These are phyloP conservation scores for Aspergillus ustus DNA, from an alignment of 2,329 filamentous ascomycete species.

Conservation along the genomic window DNA sequence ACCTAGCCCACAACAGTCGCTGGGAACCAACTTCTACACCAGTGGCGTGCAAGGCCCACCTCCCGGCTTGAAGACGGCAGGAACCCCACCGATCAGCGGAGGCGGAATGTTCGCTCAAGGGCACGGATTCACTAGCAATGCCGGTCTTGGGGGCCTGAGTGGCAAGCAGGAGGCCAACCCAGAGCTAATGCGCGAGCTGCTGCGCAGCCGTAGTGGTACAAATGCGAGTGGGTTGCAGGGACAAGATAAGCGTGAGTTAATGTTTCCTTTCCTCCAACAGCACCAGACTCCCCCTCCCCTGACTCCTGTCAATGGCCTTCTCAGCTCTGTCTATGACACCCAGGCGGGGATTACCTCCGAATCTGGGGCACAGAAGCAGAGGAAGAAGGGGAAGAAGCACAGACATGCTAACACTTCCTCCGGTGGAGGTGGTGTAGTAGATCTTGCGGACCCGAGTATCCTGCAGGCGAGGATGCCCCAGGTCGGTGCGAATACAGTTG, in stretches of 20 bases:
- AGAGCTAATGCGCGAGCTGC: conserved; percentile 80
- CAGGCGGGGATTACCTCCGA: conserved; percentile 88
- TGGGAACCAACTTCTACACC: conserved; percentile 75
- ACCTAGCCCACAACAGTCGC: conserved; percentile 43
- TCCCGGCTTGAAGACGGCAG: conserved; percentile 91
- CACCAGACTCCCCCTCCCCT: conserved; percentile 87
- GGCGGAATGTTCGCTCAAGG: conserved; percentile 88
- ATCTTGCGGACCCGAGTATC: conserved; percentile 99
- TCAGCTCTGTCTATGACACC: conserved; percentile 88
- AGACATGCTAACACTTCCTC: conserved; percentile 99
- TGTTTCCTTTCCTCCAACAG: conserved; percentile 89
- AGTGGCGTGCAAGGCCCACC: conserved; percentile 89
- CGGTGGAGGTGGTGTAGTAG: conserved; percentile 98
- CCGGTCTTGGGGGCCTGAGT: conserved; percentile 64
- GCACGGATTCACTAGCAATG: conserved; percentile 73
- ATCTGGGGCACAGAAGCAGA: conserved; percentile 88
- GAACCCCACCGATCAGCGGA: conserved; percentile 82
- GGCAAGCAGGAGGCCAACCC: conserved; percentile 73
- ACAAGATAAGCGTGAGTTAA: conserved; percentile 98
- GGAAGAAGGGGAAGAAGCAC: conserved; percentile 99
- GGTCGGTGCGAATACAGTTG: conserved; percentile 72
- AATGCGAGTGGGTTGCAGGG: conserved; percentile 69
- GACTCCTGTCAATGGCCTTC: conserved; percentile 88
- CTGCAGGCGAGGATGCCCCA: conserved; percentile 97
- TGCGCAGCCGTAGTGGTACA: conserved; percentile 68